Conservation (phyloP, 768 basidiomycete genomes). For the Mycena galericulata region DNA sequence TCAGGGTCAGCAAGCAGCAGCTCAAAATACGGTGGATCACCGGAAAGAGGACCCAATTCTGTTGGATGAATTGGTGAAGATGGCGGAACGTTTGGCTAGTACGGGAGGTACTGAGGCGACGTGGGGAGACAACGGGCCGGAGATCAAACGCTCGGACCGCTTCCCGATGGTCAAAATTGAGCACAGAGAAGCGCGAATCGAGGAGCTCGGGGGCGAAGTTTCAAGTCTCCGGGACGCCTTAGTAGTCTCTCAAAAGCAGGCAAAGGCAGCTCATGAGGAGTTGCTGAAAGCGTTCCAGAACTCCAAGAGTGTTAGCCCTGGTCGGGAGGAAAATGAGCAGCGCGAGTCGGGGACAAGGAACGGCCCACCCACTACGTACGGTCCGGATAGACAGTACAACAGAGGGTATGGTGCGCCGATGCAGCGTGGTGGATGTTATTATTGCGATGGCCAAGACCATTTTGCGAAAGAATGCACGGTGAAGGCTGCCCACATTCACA, state of each 20-base stretch:
- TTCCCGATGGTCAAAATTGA: conserved; percentile 23
- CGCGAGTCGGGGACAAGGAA: neutral
- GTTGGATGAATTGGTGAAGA: conserved; percentile 19
- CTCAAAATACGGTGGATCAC: neutral
- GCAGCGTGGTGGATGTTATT: conserved; percentile 20
- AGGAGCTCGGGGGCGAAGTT: conserved; percentile 15
- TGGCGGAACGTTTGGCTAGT: conserved; percentile 20
- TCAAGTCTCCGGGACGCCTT: conserved; percentile 17
- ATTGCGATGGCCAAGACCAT: conserved; percentile 22
- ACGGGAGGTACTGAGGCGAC: conserved; percentile 8
- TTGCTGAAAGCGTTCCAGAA: conserved; percentile 4
- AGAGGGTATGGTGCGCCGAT: neutral
- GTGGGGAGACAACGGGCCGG: conserved; percentile 1
- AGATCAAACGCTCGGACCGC: conserved; percentile 12
- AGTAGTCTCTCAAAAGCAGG: conserved; percentile 6
- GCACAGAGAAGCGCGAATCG: conserved; percentile 15
- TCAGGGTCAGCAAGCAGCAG: neutral
- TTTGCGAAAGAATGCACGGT: conserved; percentile 7
- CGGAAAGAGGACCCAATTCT: conserved; percentile 21
- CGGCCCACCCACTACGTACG: neutral
- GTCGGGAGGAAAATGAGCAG: conserved; percentile 2
- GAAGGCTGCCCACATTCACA: conserved; percentile 13
- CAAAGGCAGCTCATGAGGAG: conserved; percentile 15
- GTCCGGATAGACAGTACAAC: neutral
- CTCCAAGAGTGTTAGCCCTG: neutral